phyloP scores from a whole-genome alignment of 139 green algal genomes.

The Asterochloris erici region DNA sequence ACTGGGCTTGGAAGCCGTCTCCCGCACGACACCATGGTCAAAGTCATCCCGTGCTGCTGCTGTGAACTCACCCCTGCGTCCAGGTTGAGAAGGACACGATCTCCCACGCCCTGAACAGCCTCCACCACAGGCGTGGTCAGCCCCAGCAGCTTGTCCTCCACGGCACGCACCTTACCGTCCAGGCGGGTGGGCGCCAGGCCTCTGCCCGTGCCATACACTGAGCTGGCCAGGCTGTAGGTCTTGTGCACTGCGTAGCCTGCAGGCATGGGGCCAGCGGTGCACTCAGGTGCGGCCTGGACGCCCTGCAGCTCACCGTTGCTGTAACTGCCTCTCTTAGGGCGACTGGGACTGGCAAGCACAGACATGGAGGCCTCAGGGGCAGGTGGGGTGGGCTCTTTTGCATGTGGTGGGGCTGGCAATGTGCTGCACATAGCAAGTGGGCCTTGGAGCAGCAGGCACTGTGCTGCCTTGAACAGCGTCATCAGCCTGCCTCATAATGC shows the following conservation, averaged over 20 bases:
- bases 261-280: background rate
- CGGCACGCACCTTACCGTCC: constrained; percentile 8
- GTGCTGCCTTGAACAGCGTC: no score
- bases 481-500: no score
- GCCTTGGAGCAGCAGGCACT: no score
- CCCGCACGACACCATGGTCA: background rate
- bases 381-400: no score
- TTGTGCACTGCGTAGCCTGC: background rate
- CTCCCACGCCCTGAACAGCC: background rate
- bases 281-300: background rate
- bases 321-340: no score
- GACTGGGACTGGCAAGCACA: no score
- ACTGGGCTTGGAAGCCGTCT: background rate
- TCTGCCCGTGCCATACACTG: constrained; percentile 8
- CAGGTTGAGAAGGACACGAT: background rate
- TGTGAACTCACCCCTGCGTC: background rate
- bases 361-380: no score
- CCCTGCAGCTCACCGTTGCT: no score
- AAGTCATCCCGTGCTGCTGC: background rate
- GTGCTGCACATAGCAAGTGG: no score
- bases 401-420: no score
- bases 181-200: constrained; percentile 4
- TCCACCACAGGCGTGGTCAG: constrained; percentile 2
- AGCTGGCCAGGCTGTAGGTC: constrained; percentile 3
- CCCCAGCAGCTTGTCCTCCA: constrained; percentile 10